Base-by-base conservation (phyloP, 345 rosid genomes). In the Arabis hirsuta region DNA sequence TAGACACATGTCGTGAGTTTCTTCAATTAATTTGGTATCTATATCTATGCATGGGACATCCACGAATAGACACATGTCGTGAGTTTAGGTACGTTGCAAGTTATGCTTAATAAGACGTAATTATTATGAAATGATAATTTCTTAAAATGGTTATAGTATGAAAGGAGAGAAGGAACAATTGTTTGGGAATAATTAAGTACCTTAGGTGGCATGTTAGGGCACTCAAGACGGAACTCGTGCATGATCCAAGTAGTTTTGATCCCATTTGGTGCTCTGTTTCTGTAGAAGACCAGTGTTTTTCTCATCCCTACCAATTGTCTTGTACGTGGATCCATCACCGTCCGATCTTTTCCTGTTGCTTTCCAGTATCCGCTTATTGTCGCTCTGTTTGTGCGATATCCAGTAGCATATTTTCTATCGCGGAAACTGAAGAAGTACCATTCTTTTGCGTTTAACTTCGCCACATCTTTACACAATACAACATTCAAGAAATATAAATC, bases 381-480 rank as follows among this genome's bases (percentile, higher is more conserved):
- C 0, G 99, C 96, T 8, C 99, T 82, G 64, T 95, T 95, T 27
- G 97, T 84, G 3, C 99, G 79, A 78, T 82, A 91, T 47, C 99
- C 99, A 5, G 99, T 91, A 0, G 99, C 96, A 4, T 95, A 95
- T 59, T 95, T 95, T 46, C 96, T 72, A 64, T 95, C 99, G 7
- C 97, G 85, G 59, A 91, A 95, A 71, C 96, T 95, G 85, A 95
- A 95, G 93, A 95, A 95, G 72, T 88, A 95, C 97, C 97, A 95
- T 72, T 95, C 99, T 1, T 67, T 90, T 55, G 96, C 91, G 45
- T 95, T 95, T 53, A 95, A 84, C 87, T 90, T 95, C 1, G 97
- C 99, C 81, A 95, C 89, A 79, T 90, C 99, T 95, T 39, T 1
- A 65, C 44, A 34, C 44, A 65, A 39, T 27, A 58, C 2, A 65